Percentiles rank a stretch among this genome's conserved stretches.
Conservation (phyloP, 192 early-diverging fungal species). For the Podila verticillata region DNA sequence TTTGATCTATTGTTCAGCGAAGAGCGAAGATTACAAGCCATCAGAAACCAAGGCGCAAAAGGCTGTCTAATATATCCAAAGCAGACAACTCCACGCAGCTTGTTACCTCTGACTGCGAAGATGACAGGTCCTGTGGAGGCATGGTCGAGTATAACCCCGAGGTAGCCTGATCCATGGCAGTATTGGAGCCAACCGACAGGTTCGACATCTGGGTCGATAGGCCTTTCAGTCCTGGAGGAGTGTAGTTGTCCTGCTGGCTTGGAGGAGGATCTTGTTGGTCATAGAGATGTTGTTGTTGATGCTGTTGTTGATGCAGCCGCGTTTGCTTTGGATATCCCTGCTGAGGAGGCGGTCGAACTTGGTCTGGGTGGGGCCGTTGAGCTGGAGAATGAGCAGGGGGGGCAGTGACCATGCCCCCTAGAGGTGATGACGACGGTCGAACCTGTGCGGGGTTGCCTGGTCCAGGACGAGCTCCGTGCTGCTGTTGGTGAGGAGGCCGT, state of each 20-base stretch:
- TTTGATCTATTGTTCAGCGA: conserved; percentile 12
- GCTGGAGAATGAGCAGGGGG: conserved; percentile 17
- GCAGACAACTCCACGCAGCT: too few relatives aligned
- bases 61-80: background rate
- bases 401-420: background rate
- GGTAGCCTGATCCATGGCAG: conserved; percentile 13
- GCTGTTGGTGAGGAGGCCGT: conserved; percentile 11
- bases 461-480: conserved; percentile 28
- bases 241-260: conserved; percentile 27
- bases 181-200: conserved; percentile 28
- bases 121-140: conserved; percentile 22
- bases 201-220: conserved; percentile 34
- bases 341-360: conserved; percentile 17
- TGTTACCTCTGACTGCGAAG: conserved; percentile 28
- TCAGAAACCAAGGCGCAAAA: background rate
- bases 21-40: too few relatives aligned
- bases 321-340: too few relatives aligned
- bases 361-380: conserved; percentile 21
- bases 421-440: conserved; percentile 32
- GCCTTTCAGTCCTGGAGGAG: conserved; percentile 19
- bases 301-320: conserved; percentile 15
- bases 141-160: conserved; percentile 13
- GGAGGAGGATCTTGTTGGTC: conserved; percentile 11
- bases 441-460: conserved; percentile 22
- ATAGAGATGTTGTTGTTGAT: conserved; percentile 9